Conservation (phyloP, 164 flowering plant species). For the Magnolia sinica region DNA sequence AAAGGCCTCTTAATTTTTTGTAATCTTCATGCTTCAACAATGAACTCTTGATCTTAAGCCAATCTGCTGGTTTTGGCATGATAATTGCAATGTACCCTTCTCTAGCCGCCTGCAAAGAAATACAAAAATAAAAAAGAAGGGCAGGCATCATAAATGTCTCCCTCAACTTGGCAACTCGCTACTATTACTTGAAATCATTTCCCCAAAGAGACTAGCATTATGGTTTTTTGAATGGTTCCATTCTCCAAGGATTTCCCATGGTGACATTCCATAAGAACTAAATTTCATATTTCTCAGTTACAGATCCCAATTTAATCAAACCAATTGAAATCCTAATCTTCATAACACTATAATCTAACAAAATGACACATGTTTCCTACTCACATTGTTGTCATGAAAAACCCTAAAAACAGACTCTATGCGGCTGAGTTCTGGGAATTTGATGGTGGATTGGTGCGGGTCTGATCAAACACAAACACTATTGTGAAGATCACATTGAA, state of each 20-base stretch:
- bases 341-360: background rate
- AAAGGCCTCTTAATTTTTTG: slow-evolving; percentile 49
- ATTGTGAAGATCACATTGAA: background rate
- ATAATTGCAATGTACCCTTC: slow-evolving; percentile 92
- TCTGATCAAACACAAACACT: background rate
- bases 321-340: background rate
- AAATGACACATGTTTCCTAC: background rate
- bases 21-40: slow-evolving; percentile 59
- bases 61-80: slow-evolving; percentile 86
- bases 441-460: background rate
- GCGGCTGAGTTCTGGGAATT: background rate
- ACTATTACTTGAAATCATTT: background rate
- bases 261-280: background rate
- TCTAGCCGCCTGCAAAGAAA: slow-evolving; percentile 61
- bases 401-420: too few relatives aligned
- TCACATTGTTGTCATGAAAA: too few relatives aligned
- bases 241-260: background rate
- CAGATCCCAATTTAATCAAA: background rate
- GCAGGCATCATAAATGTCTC: background rate
- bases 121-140: background rate
- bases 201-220: background rate
- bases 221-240: too few relatives aligned
- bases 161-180: background rate
- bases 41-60: slow-evolving; percentile 68
- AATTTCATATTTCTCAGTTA: background rate